phyloP scores from a whole-genome alignment of 805 yeast species.

The Ogataea angusta region DNA sequence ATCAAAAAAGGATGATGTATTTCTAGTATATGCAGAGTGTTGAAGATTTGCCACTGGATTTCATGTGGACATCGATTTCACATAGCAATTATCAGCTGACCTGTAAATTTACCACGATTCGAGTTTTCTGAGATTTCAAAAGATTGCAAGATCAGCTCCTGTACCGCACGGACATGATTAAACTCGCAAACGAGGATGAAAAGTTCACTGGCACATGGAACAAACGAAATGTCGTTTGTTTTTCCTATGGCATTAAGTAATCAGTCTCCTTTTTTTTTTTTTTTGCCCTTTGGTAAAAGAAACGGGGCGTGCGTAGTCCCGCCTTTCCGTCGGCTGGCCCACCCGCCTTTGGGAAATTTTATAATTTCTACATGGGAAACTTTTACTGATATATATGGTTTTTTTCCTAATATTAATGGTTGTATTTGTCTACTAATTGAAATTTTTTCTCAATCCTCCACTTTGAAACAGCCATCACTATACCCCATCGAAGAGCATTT shows the following conservation, averaged over 20 bases:
- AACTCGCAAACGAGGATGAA: background rate
- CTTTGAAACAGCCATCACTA: background rate
- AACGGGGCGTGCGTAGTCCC: slow-evolving; percentile 4
- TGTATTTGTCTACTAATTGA: slow-evolving; percentile 6
- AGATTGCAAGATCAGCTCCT: too few relatives aligned
- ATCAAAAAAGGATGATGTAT: background rate
- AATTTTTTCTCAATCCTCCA: slow-evolving; percentile 10
- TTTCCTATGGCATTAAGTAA: background rate
- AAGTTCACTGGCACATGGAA: background rate
- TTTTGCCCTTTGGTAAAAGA: slow-evolving; percentile 3
- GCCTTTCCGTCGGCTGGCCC: slow-evolving; percentile 2
- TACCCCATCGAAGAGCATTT: background rate
- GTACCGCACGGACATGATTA: too few relatives aligned
- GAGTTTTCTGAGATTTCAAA: too few relatives aligned
- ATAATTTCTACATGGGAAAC: slow-evolving; percentile 1
- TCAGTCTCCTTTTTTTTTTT: background rate
- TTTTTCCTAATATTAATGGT: slow-evolving; percentile 3
- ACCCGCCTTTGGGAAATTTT: slow-evolving; percentile 4
- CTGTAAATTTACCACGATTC: too few relatives aligned
- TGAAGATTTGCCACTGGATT: background rate
- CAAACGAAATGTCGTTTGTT: background rate
- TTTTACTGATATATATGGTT: slow-evolving; percentile 6
- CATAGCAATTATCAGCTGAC: too few relatives aligned
- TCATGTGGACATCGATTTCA: background rate
- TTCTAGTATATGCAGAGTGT: too few relatives aligned